phyloP scores from a whole-genome alignment of 2,329 filamentous ascomycete species.

The Allantophomopsis lycopodina region DNA sequence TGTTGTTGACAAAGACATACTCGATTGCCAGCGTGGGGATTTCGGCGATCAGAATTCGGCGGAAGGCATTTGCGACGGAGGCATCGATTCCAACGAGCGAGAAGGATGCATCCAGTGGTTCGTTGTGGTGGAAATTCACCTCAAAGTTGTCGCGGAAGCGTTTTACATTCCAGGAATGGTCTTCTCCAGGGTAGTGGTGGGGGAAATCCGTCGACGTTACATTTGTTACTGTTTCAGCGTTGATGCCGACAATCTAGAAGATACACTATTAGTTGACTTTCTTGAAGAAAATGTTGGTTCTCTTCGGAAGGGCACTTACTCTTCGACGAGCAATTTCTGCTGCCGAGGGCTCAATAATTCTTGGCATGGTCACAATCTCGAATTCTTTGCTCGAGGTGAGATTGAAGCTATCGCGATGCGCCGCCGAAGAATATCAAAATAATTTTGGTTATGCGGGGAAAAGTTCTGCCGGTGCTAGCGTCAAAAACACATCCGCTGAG shows the following conservation, averaged over 20 bases:
- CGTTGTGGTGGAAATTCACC: conserved; percentile 76
- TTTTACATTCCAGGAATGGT: conserved; percentile 65
- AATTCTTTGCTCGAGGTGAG: no score
- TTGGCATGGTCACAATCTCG: neutral
- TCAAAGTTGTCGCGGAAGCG: conserved; percentile 58
- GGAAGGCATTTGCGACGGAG: conserved; percentile 90
- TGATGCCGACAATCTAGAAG: conserved; percentile 66
- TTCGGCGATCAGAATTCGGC: conserved; percentile 88
- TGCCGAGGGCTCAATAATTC: conserved; percentile 24
- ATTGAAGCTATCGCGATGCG: neutral
- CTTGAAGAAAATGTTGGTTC: neutral
- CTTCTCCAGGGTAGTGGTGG: conserved; percentile 79
- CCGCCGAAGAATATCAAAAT: neutral
- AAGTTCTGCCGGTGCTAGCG: no score
- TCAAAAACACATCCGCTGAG: no score
- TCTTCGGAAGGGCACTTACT: conserved; percentile 23
- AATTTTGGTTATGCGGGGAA: conserved; percentile 3
- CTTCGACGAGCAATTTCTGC: conserved; percentile 49
- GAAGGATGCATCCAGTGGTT: conserved; percentile 67
- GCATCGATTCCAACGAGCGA: conserved; percentile 87
- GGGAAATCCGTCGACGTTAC: conserved; percentile 86
- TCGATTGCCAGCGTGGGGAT: conserved; percentile 92
- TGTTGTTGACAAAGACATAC: conserved; percentile 85
- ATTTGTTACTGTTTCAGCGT: conserved; percentile 81
- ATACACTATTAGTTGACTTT: neutral